Base-by-base conservation (phyloP, 2,329 filamentous ascomycete species). In the Tolypocladium amazonense region DNA sequence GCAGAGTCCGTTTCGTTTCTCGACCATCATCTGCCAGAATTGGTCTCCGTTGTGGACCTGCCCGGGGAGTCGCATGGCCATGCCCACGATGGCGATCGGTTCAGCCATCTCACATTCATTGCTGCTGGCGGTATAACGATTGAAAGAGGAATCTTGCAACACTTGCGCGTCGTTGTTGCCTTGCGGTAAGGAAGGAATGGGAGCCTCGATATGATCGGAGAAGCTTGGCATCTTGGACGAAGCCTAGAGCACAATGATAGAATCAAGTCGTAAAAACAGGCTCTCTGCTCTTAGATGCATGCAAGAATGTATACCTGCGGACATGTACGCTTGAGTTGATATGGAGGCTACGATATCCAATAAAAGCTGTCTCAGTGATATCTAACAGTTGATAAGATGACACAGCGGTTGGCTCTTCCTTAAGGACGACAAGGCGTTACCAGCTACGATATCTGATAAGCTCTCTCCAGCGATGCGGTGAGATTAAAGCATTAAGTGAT, bases 81-180 rank as follows among this genome's bases (percentile, higher is more conserved):
- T 75, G 57, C 75, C 75, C 27, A 76, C 68, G 50, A 77, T 72
- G 60, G 74, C 75, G 27, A 77, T 70, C 53, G 73, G 74, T 18
- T 50, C 45, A 25, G 45, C 25, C 23, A 5, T 27, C 14, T 2
- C 45, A 18, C 12, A 6, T 8, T 18, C 45, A 50, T 50, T 27
- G 14, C 45, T 18, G 25, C 12, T 18, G 6, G 12, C 8, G 45
- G 14, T 9, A 27, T 7, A 18, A 25, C 14, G 12, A 23, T 9
- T 27, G 25, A 7, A 5, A 27, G 25, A 15, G 9, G 25, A 18
- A 15, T 50, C 25, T 27, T 30, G 12, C 4, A 30, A 3, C 1
- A 27, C 20, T 27, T 18, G 23, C 25, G 1, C 45, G 25, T 30
- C 23, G 12, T 27, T 27, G 45, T 18, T 27, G 45, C 6, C 12